A percentile compares a stretch with the other conserved stretches of the same genome.
phyloP scores from a whole-genome alignment of 768 basidiomycete species.

The Psilocybe cubensis region DNA sequence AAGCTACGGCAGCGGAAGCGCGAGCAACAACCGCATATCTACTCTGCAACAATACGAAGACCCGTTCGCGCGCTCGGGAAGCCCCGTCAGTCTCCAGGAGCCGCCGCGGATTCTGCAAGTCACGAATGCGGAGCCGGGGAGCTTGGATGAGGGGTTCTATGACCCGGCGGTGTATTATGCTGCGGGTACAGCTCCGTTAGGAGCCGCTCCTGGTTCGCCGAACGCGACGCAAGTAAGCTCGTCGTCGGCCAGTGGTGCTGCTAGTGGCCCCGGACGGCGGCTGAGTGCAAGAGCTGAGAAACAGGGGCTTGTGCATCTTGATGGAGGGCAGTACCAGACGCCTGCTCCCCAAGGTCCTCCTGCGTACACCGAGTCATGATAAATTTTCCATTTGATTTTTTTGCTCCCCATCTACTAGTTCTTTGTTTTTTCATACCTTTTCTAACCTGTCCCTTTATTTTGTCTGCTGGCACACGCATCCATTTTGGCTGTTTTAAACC shows the following conservation, averaged over 20 bases:
- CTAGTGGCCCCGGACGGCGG: constrained; percentile 36
- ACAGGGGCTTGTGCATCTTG: constrained; percentile 40
- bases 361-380: constrained; percentile 19
- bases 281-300: constrained; percentile 29
- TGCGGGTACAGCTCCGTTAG: neutral
- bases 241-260: constrained; percentile 5
- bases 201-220: neutral
- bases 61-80: constrained; percentile 36
- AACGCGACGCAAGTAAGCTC: neutral
- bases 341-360: constrained; percentile 24
- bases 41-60: constrained; percentile 21
- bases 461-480: neutral
- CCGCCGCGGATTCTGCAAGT: constrained; percentile 40
- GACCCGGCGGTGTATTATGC: constrained; percentile 10
- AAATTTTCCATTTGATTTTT: neutral
- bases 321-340: constrained; percentile 38
- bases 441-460: too few species aligned
- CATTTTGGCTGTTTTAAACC: neutral
- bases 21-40: constrained; percentile 11
- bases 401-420: too few species aligned
- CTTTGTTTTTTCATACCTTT: too few species aligned
- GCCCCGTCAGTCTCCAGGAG: constrained; percentile 45
- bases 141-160: constrained; percentile 17
- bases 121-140: constrained; percentile 40
- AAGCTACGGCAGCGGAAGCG: constrained; percentile 10